A percentile compares a stretch with the other conserved stretches of the same genome.
Conservation (phyloP, 495 filamentous ascomycete genomes). For the Chaetomidium leptoderma region DNA sequence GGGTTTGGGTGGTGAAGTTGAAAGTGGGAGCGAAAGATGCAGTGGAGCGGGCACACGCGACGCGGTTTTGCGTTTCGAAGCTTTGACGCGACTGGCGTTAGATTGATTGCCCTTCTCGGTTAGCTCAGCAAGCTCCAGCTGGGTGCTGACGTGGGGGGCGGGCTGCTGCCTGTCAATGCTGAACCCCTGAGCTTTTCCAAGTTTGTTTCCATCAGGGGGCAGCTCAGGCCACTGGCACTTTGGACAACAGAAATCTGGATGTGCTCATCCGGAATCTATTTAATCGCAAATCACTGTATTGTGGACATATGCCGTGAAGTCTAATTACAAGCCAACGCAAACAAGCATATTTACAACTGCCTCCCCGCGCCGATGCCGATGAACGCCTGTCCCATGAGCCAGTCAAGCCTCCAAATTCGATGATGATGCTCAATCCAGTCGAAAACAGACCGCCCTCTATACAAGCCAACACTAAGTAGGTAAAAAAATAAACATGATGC, state of each 20-base stretch:
- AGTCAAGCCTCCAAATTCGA: neutral
- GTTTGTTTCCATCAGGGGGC: too few relatives aligned
- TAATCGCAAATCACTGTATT: neutral
- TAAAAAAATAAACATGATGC: slow-evolving; percentile 5
- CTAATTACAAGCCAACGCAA: slow-evolving; percentile 23
- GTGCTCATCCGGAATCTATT: too few relatives aligned
- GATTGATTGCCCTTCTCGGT: slow-evolving; percentile 27
- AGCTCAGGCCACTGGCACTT: too few relatives aligned
- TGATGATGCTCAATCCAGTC: slow-evolving; percentile 4
- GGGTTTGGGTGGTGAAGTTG: slow-evolving; percentile 12
- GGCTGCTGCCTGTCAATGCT: neutral
- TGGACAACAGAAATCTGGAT: too few relatives aligned
- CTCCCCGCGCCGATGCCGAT: neutral
- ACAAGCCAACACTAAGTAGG: slow-evolving; percentile 16
- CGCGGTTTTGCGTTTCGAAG: slow-evolving; percentile 19
- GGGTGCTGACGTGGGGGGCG: neutral
- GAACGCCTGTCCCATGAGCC: slow-evolving; percentile 18
- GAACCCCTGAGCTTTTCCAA: neutral
- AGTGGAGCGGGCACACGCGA: slow-evolving; percentile 20
- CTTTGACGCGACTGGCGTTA: slow-evolving; percentile 29
- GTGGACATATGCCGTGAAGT: slow-evolving; percentile 9
- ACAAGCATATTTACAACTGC: neutral
- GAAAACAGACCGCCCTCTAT: slow-evolving; percentile 17
- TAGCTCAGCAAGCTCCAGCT: slow-evolving; percentile 10
- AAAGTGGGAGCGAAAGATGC: slow-evolving; percentile 12